phyloP scores from a whole-genome alignment of 768 basidiomycete species.

The Panellus pusillus region DNA sequence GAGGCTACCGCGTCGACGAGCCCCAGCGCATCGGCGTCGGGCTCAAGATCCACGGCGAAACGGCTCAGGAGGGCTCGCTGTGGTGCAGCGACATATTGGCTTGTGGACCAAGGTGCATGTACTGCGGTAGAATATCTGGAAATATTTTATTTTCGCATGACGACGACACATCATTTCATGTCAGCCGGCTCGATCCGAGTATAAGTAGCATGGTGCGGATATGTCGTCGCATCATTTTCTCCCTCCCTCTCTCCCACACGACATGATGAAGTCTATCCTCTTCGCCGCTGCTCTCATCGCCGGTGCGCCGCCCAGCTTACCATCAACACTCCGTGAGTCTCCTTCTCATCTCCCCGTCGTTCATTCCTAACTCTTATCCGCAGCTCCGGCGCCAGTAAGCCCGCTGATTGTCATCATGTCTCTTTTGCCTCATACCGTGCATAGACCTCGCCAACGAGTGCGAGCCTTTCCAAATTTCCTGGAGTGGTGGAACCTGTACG shows the following conservation, averaged over 20 bases:
- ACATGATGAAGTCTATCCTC: slow-evolving; percentile 50
- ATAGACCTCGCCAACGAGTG: slow-evolving; percentile 44
- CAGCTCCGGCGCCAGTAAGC: slow-evolving; percentile 32
- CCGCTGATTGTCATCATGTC: neutral
- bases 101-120: slow-evolving; percentile 43
- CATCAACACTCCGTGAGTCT: slow-evolving; percentile 74
- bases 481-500: slow-evolving; percentile 59
- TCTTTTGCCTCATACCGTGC: neutral
- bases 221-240: slow-evolving; percentile 21
- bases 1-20: slow-evolving; percentile 51
- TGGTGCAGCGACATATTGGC: slow-evolving; percentile 75
- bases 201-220: neutral
- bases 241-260: slow-evolving; percentile 28
- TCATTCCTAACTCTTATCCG: neutral
- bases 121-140: slow-evolving; percentile 17
- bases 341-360: neutral
- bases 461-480: slow-evolving; percentile 53
- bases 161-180: too few relatives aligned
- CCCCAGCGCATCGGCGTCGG: slow-evolving; percentile 60
- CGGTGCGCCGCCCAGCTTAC: slow-evolving; percentile 47
- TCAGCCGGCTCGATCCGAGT: too few relatives aligned
- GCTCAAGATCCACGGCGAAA: slow-evolving; percentile 39
- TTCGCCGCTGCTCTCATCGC: slow-evolving; percentile 41
- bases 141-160: too few relatives aligned
- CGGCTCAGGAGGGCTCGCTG: slow-evolving; percentile 23